phyloP scores from a whole-genome alignment of 345 rosid genomes.

The Pseudoturritis turrita region DNA sequence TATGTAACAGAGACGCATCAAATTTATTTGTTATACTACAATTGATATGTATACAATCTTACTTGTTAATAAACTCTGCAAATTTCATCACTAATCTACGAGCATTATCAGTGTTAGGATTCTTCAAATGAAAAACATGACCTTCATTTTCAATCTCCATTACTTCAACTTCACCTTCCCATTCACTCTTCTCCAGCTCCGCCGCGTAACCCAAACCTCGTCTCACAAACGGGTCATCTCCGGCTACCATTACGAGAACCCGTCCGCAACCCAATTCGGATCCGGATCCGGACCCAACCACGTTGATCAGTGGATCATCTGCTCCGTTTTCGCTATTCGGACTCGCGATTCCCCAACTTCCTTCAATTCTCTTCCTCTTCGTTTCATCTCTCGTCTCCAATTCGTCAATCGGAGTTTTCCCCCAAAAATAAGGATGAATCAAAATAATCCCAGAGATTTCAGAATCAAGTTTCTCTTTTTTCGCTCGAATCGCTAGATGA shows the following conservation, averaged over 20 bases:
- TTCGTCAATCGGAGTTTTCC: slow-evolving; percentile 27
- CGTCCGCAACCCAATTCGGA: slow-evolving; percentile 30
- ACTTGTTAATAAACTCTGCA: slow-evolving; percentile 23
- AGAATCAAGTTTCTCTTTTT: slow-evolving; percentile 7
- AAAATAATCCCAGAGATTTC: slow-evolving; percentile 25
- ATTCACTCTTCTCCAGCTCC: slow-evolving; percentile 35
- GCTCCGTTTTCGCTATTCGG: slow-evolving; percentile 37
- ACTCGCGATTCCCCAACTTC: slow-evolving; percentile 27
- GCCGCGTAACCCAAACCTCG: slow-evolving; percentile 38
- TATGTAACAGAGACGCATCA: too few relatives aligned
- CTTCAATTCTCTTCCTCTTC: slow-evolving; percentile 20
- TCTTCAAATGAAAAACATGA: slow-evolving; percentile 42
- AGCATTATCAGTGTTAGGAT: slow-evolving; percentile 29
- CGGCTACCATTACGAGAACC: slow-evolving; percentile 44
- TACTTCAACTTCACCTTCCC: slow-evolving; percentile 41
- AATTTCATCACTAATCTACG: slow-evolving; percentile 19
- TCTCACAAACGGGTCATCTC: slow-evolving; percentile 29
- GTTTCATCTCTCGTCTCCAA: slow-evolving; percentile 25
- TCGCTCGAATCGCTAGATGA: slow-evolving; percentile 34
- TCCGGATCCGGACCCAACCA: slow-evolving; percentile 23
- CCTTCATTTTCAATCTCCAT: slow-evolving; percentile 34
- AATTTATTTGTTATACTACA: neutral
- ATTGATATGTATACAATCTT: neutral
- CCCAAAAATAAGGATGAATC: slow-evolving; percentile 48
- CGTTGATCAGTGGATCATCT: slow-evolving; percentile 49